phyloP scores from a whole-genome alignment of 2,329 filamentous ascomycete genomes.

The Fonsecaea pedrosoi region DNA sequence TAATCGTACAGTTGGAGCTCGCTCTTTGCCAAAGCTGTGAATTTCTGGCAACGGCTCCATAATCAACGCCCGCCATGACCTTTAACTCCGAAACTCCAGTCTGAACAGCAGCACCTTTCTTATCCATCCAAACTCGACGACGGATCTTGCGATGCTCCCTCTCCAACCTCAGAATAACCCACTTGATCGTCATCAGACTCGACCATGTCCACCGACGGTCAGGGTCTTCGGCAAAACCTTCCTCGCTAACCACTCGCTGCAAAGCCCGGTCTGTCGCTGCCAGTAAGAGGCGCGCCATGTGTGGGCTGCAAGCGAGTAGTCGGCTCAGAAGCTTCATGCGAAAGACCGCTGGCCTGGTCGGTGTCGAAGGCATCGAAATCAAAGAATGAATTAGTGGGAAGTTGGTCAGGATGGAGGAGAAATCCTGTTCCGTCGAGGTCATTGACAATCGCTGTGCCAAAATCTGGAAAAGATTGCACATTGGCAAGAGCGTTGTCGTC shows the following conservation, averaged over 20 bases:
- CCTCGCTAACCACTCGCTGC: conserved; percentile 57
- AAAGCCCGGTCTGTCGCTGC: conserved; percentile 62
- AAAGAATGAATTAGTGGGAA: conserved; percentile 62
- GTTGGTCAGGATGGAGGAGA: conserved; percentile 49
- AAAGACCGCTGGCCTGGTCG: conserved; percentile 52
- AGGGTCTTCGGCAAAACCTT: conserved; percentile 46
- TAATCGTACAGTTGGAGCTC: conserved; percentile 32
- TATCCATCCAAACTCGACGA: conserved; percentile 39
- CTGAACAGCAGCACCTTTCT: conserved; percentile 4
- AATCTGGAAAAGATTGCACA: conserved; percentile 72
- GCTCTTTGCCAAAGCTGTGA: conserved; percentile 47
- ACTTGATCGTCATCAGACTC: conserved; percentile 55
- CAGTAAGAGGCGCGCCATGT: conserved; percentile 61
- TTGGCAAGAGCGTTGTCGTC: conserved; percentile 71
- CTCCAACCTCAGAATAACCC: conserved; percentile 54
- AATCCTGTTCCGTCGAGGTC: conserved; percentile 64
- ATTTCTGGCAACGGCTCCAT: conserved; percentile 48
- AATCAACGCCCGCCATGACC: conserved; percentile 45
- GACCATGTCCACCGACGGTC: conserved; percentile 51
- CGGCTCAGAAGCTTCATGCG: conserved; percentile 58
- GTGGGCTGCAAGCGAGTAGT: conserved; percentile 60
- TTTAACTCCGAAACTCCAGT: conserved; percentile 24
- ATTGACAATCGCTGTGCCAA: conserved; percentile 79
- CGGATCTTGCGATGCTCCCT: conserved; percentile 46
- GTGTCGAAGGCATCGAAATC: conserved; percentile 60